Evolutionary conservation across 352 stramenopile species (phyloP), one percentile per base, ranked within the genome.

Genomic region (Pythium dissimile): DNA sequence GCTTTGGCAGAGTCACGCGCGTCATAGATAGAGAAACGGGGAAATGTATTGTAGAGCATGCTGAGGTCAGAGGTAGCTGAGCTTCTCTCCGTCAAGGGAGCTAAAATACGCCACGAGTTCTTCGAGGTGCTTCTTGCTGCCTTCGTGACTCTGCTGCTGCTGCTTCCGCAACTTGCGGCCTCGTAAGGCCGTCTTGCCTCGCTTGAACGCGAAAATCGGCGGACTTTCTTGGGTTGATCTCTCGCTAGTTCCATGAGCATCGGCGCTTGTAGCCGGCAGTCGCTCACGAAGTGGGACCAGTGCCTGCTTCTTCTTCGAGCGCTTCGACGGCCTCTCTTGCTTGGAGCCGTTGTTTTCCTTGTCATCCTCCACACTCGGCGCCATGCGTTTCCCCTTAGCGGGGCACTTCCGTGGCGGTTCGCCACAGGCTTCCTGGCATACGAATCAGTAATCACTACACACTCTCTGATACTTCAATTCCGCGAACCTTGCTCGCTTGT

Each of bases 61-160:
- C 12, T 35, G 26, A 35, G 50, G 21, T 78, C 42, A 82, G 24
- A 57, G 62, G 28, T 75, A 84, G 28, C 69, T 66, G 30, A 91
- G 62, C 23, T 66, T 65, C 61, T 88, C 57, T n/a, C 71, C 49
- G 44, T 91, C 81, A 31, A 91, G 64, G 13, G 50, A 68, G 15
- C 75, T 74, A 54, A 88, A 91, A 47, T 87, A 91, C 21, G 62
- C 62, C 16, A 86, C 68, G 24, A 91, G 54, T 13, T 84, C 77
- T 16, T 74, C 64, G 43, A 89, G 75, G 10, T 70, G 71, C n/a
- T 77, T 73, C 46, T 78, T 66, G 31, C 76, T 69, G n/a, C 64
- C 49, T 31, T 78, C 59, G 8, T 82, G 55, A n/a, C 75, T 51
- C 16, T 52, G 50, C 23, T 66, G 64, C 15, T 56, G 54, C 45